Conservation (phyloP, 352 stramenopile species). For the Thalassiosira sp. region DNA sequence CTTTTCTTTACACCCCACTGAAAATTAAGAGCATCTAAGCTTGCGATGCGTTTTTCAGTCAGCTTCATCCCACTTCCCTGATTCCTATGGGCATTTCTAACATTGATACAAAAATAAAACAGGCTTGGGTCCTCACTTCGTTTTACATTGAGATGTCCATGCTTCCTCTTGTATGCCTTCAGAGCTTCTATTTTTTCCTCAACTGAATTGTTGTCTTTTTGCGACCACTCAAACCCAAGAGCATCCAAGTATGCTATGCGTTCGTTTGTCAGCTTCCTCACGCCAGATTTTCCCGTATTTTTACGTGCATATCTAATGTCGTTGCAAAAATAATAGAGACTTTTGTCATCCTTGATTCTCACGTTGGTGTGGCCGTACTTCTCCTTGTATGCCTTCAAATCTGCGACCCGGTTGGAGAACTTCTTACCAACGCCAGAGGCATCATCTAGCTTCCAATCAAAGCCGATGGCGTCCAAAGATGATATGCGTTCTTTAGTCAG, state of each 20-base stretch:
- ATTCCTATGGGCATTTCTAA: background rate
- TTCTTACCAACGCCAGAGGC: no score
- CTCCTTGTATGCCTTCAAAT: constrained; percentile 9
- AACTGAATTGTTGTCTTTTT: background rate
- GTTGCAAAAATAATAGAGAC: constrained; percentile 10
- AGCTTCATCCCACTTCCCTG: background rate
- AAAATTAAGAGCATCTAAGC: constrained; percentile 10
- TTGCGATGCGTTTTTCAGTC: constrained; percentile 8
- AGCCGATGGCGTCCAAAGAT: constrained; percentile 23
- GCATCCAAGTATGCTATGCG: constrained; percentile 8
- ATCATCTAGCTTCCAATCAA: constrained; percentile 31
- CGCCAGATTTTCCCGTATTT: background rate
- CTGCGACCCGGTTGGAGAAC: background rate
- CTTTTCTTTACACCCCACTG: no score
- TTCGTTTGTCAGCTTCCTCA: constrained; percentile 12
- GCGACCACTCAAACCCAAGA: constrained; percentile 12
- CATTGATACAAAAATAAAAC: background rate
- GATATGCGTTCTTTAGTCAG: constrained; percentile 19
- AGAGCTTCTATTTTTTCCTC: constrained; percentile 9
- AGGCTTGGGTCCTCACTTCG: background rate
- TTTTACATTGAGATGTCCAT: constrained; percentile 10
- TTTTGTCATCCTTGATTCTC: constrained; percentile 5
- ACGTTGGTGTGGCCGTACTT: constrained; percentile 11
- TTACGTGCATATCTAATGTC: constrained; percentile 5
- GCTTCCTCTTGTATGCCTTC: constrained; percentile 13